Evolutionary conservation across 306 rosid species (phyloP), one percentile per base, ranked within the genome.

Genomic region (Cicer yamashitae): DNA sequence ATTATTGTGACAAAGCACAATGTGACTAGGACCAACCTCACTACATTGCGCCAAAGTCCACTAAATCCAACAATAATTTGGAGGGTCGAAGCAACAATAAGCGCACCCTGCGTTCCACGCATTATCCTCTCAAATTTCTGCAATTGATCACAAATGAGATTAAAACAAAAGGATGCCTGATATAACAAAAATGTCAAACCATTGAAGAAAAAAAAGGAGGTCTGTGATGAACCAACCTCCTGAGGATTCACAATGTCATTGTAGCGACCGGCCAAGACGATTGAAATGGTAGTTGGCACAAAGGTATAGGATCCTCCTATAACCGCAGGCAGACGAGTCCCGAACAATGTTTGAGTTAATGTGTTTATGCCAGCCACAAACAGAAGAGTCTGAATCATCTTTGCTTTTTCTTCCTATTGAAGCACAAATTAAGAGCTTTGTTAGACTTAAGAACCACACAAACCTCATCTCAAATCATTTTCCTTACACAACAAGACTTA

Each of bases 11-110:
- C 20, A 72, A 6, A 38, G 51, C 60, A 63, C 61, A 30, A 34
- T 41, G 73, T 8, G 70, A 47, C 53, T 45, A 73, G 45, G 64
- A 77, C 22, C 64, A 76, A 94, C 98, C 98, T 91, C 37, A 90
- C 93, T 39, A 94, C 91, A 79, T 89, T 90, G 67, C 98, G 96
- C 97, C 97, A 94, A 54, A 94, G 93, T 65, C 98, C 98, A 69
- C 98, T 94, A 74, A 94, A 94, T n/a, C 98, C 98, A 40, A 91
- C n/a, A 58, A 94, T 86, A 73, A 91, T 94, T 84, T 91, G 98
- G 51, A 94, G 91, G 63, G 87, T 80, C 4, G 98, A 94, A 70
- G 97, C 96, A 68, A 94, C 90, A 76, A 94, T 91, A 45, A 94
- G 91, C 6, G 98, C 91, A 37, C 98, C 98, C 85, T 94, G 98